Evolutionary conservation across 2,329 filamentous ascomycete species (phyloP).

Genomic region (Ilyonectria destructans): DNA sequence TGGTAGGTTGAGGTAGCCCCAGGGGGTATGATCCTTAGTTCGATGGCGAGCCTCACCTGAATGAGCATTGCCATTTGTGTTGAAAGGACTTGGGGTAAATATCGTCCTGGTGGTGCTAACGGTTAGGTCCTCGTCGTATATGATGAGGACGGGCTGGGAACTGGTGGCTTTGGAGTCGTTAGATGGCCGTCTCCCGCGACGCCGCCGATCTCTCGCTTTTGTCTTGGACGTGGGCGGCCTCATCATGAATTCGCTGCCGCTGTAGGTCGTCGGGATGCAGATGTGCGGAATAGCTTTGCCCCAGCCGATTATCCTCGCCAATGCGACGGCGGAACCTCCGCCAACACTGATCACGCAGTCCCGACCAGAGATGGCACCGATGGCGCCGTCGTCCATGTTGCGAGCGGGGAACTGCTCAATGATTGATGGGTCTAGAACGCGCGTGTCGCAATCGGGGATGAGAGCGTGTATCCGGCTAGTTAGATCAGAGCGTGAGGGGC

Average conservation of each 20-base stretch:
- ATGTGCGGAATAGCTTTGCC: slow-evolving; percentile 71
- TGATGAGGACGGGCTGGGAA: slow-evolving; percentile 52
- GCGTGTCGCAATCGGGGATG: slow-evolving; percentile 53
- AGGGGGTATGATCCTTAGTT: slow-evolving; percentile 49
- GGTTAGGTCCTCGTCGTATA: slow-evolving; percentile 58
- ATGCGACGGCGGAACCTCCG: slow-evolving; percentile 73
- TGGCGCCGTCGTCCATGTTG: slow-evolving; percentile 48
- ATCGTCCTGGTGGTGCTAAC: slow-evolving; percentile 47
- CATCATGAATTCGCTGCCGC: slow-evolving; percentile 75
- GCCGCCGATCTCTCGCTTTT: slow-evolving; percentile 5
- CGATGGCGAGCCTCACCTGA: slow-evolving; percentile 29
- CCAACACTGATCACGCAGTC: slow-evolving; percentile 76
- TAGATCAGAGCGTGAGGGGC: slow-evolving; percentile 56
- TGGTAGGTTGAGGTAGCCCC: slow-evolving; percentile 57
- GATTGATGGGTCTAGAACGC: slow-evolving; percentile 54
- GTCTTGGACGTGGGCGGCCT: slow-evolving; percentile 32
- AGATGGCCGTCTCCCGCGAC: not conserved
- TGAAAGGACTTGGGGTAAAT: slow-evolving; percentile 47
- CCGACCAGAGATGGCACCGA: slow-evolving; percentile 55
- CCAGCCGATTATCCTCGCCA: slow-evolving; percentile 70
- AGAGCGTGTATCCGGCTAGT: slow-evolving; percentile 54
- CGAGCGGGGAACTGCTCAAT: slow-evolving; percentile 45
- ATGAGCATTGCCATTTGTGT: slow-evolving; percentile 37
- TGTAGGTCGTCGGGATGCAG: slow-evolving; percentile 74
- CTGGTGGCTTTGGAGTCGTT: slow-evolving; percentile 1